A percentile compares a stretch with the other conserved stretches of the same genome.
phyloP scores from a whole-genome alignment of 192 early-diverging fungal genomes.

The Ramicandelaber brevisporus region DNA sequence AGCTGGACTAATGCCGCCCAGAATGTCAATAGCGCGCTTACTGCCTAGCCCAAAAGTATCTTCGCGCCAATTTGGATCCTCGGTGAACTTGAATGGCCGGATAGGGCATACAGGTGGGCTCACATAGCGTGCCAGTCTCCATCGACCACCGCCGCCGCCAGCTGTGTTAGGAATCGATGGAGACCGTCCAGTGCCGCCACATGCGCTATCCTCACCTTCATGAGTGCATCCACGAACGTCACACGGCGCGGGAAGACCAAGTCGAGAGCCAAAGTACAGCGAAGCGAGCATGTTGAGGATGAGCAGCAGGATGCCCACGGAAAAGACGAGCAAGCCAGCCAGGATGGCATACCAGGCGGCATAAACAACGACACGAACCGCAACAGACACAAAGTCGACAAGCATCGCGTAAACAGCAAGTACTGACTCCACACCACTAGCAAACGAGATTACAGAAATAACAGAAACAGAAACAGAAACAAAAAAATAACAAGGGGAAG shows the following conservation, averaged over 20 bases:
- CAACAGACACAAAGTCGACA: no score
- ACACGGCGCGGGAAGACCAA: neutral
- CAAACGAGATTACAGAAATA: no score
- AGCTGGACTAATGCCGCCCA: no score
- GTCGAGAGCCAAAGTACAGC: conserved; percentile 13
- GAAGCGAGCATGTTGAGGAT: conserved; percentile 11
- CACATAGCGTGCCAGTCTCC: conserved; percentile 1
- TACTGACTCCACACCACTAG: no score
- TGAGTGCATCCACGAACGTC: neutral
- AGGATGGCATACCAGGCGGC: conserved; percentile 9
- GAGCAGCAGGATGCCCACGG: conserved; percentile 6
- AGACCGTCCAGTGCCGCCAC: neutral
- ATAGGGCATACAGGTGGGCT: conserved; percentile 1
- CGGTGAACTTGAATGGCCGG: no score
- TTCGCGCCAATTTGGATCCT: no score
- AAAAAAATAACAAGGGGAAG: no score
- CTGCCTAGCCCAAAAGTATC: neutral
- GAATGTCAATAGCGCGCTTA: conserved; percentile 3
- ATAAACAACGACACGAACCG: no score
- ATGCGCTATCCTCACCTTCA: conserved; percentile 1
- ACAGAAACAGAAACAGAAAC: no score
- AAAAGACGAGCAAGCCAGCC: conserved; percentile 4
- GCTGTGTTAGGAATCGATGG: neutral
- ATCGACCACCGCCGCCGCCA: neutral
- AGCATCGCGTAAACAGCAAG: no score